Conservation (phyloP, 108 stramenopile species). For the Schizochytrium sp. region DNA sequence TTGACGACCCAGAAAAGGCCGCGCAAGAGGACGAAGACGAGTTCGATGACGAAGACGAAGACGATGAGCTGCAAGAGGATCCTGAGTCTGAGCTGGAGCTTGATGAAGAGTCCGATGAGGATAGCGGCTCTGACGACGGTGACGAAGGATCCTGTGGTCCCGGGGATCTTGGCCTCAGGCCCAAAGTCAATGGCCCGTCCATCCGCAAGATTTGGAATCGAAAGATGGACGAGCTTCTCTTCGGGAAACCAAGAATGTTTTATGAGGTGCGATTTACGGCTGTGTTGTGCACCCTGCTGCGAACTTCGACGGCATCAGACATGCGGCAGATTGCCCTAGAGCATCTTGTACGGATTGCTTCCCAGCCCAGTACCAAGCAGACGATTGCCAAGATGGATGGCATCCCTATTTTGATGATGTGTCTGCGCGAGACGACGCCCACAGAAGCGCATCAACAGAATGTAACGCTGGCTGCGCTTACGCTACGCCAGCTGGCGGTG, state of each 20-base stretch:
- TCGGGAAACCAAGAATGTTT: background rate
- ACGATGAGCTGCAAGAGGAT: background rate
- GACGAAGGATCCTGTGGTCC: too few relatives aligned
- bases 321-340: background rate
- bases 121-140: background rate
- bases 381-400: conserved; percentile 4
- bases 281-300: background rate
- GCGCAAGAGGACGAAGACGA: background rate
- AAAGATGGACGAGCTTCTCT: background rate
- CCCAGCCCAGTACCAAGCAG: background rate
- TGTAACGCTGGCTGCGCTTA: background rate
- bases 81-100: background rate
- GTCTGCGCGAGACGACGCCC: background rate
- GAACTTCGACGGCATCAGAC: background rate
- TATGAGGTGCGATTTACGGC: background rate
- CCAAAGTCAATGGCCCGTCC: background rate
- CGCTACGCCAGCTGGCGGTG: background rate
- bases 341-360: background rate
- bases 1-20: background rate
- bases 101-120: background rate
- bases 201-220: background rate
- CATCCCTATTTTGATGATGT: background rate
- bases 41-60: background rate
- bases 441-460: background rate
- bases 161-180: too few relatives aligned